These are phyloP conservation scores for Trichomonas gallinae DNA, from an alignment of 208 protist genomes.

Conservation along the genomic window DNA sequence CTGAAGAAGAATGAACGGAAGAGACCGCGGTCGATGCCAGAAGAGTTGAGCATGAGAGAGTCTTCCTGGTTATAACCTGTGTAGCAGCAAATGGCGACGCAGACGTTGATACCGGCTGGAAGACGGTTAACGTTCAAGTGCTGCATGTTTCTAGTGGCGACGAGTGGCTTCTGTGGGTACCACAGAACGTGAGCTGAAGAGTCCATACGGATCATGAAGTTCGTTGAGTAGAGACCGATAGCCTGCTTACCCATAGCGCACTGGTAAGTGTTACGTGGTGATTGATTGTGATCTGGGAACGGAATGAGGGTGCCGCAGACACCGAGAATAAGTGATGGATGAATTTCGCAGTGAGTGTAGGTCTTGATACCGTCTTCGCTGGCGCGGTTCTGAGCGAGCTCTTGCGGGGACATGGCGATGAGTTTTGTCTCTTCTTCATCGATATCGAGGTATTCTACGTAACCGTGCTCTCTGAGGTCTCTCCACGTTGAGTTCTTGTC, in stretches of 20 bases:
- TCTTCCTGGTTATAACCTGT: slow-evolving; percentile 96
- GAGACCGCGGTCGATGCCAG: slow-evolving; percentile 76
- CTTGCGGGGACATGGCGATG: slow-evolving; percentile 40
- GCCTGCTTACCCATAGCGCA: slow-evolving; percentile 90
- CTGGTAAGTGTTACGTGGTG: slow-evolving; percentile 83
- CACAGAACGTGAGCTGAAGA: slow-evolving; percentile 74
- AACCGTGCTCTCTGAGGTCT: slow-evolving; percentile 63
- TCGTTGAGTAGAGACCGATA: slow-evolving; percentile 76
- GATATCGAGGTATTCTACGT: slow-evolving; percentile 71
- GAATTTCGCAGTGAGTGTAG: slow-evolving; percentile 87
- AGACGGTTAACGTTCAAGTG: slow-evolving; percentile 77
- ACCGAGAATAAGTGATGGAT: slow-evolving; percentile 84
- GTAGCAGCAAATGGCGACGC: slow-evolving; percentile 84
- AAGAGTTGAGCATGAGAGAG: slow-evolving; percentile 83
- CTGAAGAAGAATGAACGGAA: slow-evolving; percentile 67
- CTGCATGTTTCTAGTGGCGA: slow-evolving; percentile 68
- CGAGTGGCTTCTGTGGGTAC: slow-evolving; percentile 81
- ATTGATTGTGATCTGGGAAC: slow-evolving; percentile 87
- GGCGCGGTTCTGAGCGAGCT: slow-evolving; percentile 53
- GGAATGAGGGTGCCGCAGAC: slow-evolving; percentile 82
- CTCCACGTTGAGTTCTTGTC: slow-evolving; percentile 50
- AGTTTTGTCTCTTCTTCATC: slow-evolving; percentile 47
- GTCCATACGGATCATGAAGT: slow-evolving; percentile 76
- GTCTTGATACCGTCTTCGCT: slow-evolving; percentile 49
- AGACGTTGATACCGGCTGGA: slow-evolving; percentile 75